Evolutionary conservation across 2,329 filamentous ascomycete species (phyloP).

Genomic region (Huntiella omanensis): DNA sequence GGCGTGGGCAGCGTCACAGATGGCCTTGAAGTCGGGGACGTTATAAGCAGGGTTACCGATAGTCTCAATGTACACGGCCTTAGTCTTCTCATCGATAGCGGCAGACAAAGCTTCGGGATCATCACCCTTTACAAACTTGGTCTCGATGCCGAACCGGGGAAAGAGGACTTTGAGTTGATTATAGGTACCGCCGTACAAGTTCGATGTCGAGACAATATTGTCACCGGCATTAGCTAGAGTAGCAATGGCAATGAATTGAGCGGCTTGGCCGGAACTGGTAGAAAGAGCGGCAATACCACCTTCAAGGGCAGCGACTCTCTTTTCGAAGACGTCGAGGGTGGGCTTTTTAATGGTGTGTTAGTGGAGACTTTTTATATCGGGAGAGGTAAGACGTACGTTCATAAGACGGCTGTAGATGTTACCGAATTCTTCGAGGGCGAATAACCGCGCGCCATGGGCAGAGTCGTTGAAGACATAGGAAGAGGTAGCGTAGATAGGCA

Average conservation of each 20-base stretch:
- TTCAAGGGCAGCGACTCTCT: slow-evolving; percentile 87
- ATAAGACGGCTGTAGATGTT: slow-evolving; percentile 96
- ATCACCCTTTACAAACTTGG: slow-evolving; percentile 75
- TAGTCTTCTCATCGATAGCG: slow-evolving; percentile 81
- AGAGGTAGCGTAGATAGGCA: slow-evolving; percentile 92
- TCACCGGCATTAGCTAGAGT: slow-evolving; percentile 75
- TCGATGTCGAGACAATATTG: slow-evolving; percentile 82
- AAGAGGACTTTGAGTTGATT: slow-evolving; percentile 92
- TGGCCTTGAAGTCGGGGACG: slow-evolving; percentile 74
- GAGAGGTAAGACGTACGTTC: slow-evolving; percentile 43
- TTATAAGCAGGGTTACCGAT: slow-evolving; percentile 93
- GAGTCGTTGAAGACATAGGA: slow-evolving; percentile 92
- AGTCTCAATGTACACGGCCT: slow-evolving; percentile 78
- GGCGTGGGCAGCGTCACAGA: slow-evolving; percentile 58
- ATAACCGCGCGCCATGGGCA: slow-evolving; percentile 82
- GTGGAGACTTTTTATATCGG: not conserved
- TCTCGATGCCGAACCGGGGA: slow-evolving; percentile 67
- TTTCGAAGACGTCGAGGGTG: slow-evolving; percentile 90
- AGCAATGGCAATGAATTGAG: slow-evolving; percentile 77
- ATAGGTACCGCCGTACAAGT: slow-evolving; percentile 88
- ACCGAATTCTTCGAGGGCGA: slow-evolving; percentile 89
- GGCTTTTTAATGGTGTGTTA: slow-evolving; percentile 32
- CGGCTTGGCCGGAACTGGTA: slow-evolving; percentile 69
- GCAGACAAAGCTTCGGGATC: slow-evolving; percentile 58
- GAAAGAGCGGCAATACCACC: slow-evolving; percentile 77